Base-by-base conservation (phyloP, 106 monocot genomes). In the Ottelia alismoides region DNA sequence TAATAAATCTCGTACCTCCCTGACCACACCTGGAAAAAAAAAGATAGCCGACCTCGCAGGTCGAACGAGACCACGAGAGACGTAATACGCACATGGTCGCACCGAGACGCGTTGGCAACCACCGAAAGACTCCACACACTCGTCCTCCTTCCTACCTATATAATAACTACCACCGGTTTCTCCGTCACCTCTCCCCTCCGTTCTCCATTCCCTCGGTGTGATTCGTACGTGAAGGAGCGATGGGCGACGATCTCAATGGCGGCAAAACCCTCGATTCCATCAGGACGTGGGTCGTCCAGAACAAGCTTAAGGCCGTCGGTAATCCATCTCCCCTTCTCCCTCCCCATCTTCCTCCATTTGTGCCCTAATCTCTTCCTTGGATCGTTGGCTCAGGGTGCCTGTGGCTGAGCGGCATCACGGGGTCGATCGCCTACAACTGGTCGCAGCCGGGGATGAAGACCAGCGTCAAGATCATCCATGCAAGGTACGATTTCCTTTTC, bases 381-480 rank as follows among this genome's bases (percentile, higher is more conserved):
- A n/a, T n/a, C n/a, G n/a, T n/a, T n/a, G 17, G 17, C 11, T 30
- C 48, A 84, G 89, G 80, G 17, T 69, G 70, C 47, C 76, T 89
- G 20, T 89, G 89, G 89, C 68, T 84, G 25, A 77, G 74, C 53
- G 83, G 80, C 20, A 69, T 89, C 45, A 74, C 66, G 65, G 66
- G 77, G 30, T 89, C 88, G 30, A 69, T 80, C 50, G 88, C 88
- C 27, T 89, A 89, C 73, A 89, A 89, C 46, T 89, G 83, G 83
- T 83, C 89, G 19, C 64, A 52, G 65, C 79, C 89, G 4, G 70
- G 65, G 30, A 89, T 89, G 89, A 89, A 89, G 59, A 66, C 83
- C 18, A 89, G 89, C 61, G 89, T 89, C 35, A 89, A 89, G 77
- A 83, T 89, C 72, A 89, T 89, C 51, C 89, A 89, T 23, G 89